Conservation (phyloP, 2,329 filamentous ascomycete species). For the Xylaria digitata region DNA sequence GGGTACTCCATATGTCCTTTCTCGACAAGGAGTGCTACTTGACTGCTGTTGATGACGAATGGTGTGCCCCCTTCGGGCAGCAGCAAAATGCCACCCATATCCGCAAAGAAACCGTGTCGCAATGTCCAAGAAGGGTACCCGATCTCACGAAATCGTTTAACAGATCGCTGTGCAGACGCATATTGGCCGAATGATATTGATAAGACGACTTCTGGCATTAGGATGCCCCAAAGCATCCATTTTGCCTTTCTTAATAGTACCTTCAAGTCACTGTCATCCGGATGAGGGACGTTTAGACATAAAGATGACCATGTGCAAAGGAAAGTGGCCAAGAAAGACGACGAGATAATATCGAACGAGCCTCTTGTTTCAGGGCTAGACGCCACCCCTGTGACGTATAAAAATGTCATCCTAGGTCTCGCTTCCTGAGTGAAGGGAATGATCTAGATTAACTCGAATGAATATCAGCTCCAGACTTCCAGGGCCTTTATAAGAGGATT, state of each 20-base stretch:
- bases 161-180: conserved; percentile 2
- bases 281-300: conserved; percentile 11
- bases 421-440: too few species aligned
- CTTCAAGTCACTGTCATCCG: conserved; percentile 1
- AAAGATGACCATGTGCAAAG: conserved; percentile 19
- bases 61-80: not conserved
- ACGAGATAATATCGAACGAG: conserved; percentile 16
- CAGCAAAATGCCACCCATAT: conserved; percentile 10
- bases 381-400: conserved; percentile 11
- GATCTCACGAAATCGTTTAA: conserved; percentile 4
- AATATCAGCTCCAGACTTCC: too few species aligned
- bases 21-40: conserved; percentile 8
- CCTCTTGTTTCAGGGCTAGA: conserved; percentile 7
- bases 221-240: conserved; percentile 16
- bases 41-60: not conserved
- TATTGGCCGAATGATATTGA: conserved; percentile 6
- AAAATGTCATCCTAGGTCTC: not conserved
- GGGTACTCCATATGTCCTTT: conserved; percentile 13
- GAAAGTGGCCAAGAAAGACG: conserved; percentile 7
- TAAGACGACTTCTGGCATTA: conserved; percentile 8
- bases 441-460: too few species aligned
- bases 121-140: conserved; percentile 15
- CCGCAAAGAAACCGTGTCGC: conserved; percentile 12
- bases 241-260: not conserved
- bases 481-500: too few species aligned